These are phyloP conservation scores for Neurospora intermedia DNA, from an alignment of 495 filamentous ascomycete species.

Conservation along the genomic window DNA sequence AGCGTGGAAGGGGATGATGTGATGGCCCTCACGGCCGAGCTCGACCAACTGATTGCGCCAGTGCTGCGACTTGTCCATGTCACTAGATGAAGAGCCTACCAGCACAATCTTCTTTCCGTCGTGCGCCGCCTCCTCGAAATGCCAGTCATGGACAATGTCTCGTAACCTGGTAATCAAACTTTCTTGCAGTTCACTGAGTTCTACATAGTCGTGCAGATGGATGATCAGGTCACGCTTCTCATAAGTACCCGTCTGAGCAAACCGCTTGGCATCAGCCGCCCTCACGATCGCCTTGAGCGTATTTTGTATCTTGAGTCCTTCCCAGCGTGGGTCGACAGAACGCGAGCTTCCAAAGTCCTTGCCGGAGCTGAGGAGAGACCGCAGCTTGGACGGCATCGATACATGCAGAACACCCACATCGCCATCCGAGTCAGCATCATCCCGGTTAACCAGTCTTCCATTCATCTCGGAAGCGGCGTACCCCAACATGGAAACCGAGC, in stretches of 20 bases:
- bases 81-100: constrained; percentile 52
- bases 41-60: constrained; percentile 22
- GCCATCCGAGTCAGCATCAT: constrained; percentile 6
- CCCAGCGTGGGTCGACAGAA: constrained; percentile 26
- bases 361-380: constrained; percentile 10
- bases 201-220: constrained; percentile 69
- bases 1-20: constrained; percentile 20
- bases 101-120: constrained; percentile 61
- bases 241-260: neutral
- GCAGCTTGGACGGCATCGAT: constrained; percentile 13
- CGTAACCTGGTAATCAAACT: constrained; percentile 57
- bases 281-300: constrained; percentile 29
- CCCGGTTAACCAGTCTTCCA: constrained; percentile 17
- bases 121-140: constrained; percentile 9
- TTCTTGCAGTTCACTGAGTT: constrained; percentile 52
- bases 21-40: constrained; percentile 19
- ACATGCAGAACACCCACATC: constrained; percentile 13
- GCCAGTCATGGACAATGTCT: constrained; percentile 57
- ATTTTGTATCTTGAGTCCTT: constrained; percentile 31
- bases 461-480: constrained; percentile 47
- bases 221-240: constrained; percentile 44
- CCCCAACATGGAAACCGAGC: constrained; percentile 45
- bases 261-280: constrained; percentile 18
- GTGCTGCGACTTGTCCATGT: constrained; percentile 18
- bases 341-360: neutral